Conservation (phyloP, 1,284 basidiomycete species). For the Leccinum subrobustum region DNA sequence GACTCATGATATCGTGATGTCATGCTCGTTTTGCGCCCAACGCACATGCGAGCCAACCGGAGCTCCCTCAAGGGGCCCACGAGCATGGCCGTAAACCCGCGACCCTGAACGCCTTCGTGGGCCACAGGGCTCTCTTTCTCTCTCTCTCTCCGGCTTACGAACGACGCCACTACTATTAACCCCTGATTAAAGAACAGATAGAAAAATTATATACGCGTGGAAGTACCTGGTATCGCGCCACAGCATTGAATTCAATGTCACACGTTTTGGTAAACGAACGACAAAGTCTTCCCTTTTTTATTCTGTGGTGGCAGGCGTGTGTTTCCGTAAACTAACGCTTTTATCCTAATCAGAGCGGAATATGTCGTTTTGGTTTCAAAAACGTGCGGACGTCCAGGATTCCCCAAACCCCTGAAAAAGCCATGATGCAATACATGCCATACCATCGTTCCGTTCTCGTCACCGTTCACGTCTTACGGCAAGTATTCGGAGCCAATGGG, state of each 20-base stretch:
- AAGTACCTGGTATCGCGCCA: neutral
- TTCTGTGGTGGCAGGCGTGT: neutral
- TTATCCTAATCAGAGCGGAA: neutral
- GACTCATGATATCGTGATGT: neutral
- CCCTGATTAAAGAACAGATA: neutral
- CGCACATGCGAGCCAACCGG: neutral
- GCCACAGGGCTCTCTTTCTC: neutral
- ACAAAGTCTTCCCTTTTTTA: neutral
- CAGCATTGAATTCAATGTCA: neutral
- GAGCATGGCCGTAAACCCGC: slow-evolving; percentile 6
- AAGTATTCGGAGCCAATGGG: neutral
- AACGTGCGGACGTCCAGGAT: neutral
- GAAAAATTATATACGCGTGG: neutral
- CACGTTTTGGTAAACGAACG: neutral
- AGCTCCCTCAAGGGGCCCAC: neutral
- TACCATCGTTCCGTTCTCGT: slow-evolving; percentile 1
- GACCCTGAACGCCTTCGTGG: slow-evolving; percentile 13
- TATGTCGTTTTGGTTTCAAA: neutral
- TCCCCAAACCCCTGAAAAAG: slow-evolving; percentile 12
- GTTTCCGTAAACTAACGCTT: slow-evolving; percentile 1
- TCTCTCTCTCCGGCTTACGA: neutral
- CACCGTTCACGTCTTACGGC: neutral
- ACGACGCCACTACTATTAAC: neutral
- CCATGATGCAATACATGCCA: slow-evolving; percentile 12
- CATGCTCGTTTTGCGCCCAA: neutral